phyloP scores from a whole-genome alignment of 331 rosid genomes.

The Saraca asoca region DNA sequence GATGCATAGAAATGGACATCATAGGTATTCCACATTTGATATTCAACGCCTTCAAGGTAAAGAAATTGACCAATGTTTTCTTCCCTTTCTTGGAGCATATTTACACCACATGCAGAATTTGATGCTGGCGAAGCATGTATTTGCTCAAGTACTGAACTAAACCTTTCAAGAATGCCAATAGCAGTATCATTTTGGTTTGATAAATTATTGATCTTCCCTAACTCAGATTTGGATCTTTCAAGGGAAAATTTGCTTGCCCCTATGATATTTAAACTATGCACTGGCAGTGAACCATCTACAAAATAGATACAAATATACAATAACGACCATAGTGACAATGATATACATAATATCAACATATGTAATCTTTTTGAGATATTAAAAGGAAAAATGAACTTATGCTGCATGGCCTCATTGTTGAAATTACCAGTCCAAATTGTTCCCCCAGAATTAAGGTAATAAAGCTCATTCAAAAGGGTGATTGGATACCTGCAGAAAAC shows the following conservation, averaged over 20 bases:
- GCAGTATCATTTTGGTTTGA: conserved; percentile 66
- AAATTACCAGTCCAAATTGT: conserved; percentile 91
- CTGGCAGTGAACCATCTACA: conserved; percentile 79
- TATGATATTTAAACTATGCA: conserved; percentile 48
- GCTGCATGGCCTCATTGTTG: conserved; percentile 9
- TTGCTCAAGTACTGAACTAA: conserved; percentile 65
- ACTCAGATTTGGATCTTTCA: conserved; percentile 52
- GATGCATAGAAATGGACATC: conserved; percentile 95
- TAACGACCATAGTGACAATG: conserved; percentile 8
- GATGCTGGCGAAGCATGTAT: conserved; percentile 50
- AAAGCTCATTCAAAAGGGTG: conserved; percentile 91
- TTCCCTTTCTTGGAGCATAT: conserved; percentile 85
- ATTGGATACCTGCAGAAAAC: conserved; percentile 73
- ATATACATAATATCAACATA: conserved; percentile 14
- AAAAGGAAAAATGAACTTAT: conserved; percentile 12
- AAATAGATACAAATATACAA: conserved; percentile 22
- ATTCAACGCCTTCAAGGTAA: conserved; percentile 85
- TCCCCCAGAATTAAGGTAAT: conserved; percentile 86
- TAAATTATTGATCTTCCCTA: conserved; percentile 34
- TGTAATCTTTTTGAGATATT: conserved; percentile 8
- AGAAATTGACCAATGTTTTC: conserved; percentile 96
- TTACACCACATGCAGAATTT: conserved; percentile 73
- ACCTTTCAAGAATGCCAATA: conserved; percentile 70
- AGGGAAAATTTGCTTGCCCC: conserved; percentile 72
- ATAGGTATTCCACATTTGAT: conserved; percentile 92